A percentile compares a stretch with the other conserved stretches of the same genome.
Conservation (phyloP, 73 alveolate genomes). For the Stentor coeruleus region DNA sequence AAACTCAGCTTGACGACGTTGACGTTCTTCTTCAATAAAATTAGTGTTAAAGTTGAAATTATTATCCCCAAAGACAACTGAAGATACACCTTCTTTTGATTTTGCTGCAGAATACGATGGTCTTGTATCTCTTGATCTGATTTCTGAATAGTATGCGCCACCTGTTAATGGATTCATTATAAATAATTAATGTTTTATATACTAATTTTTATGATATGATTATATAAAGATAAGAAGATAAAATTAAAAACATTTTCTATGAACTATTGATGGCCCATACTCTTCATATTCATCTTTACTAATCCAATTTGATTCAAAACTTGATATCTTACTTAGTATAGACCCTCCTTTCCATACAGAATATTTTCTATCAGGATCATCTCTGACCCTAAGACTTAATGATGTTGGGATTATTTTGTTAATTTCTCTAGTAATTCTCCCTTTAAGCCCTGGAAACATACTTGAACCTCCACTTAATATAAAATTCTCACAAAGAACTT, state of each 20-base stretch:
- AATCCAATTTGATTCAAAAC: constrained; percentile 78
- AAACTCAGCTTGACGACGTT: background rate
- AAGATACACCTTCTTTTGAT: background rate
- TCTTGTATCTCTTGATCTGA: background rate
- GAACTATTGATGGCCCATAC: constrained; percentile 57
- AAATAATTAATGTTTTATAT: too few species aligned
- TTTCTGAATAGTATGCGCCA: background rate
- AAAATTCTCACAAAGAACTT: constrained; percentile 65
- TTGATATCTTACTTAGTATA: constrained; percentile 64
- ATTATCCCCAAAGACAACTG: background rate
- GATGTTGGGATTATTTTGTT: constrained; percentile 25
- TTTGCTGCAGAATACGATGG: background rate
- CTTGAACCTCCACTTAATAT: constrained; percentile 81
- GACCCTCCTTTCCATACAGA: constrained; percentile 82
- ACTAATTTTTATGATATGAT: too few species aligned
- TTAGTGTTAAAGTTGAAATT: background rate
- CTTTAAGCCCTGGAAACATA: constrained; percentile 77
- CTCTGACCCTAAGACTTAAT: constrained; percentile 69
- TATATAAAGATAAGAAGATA: too few species aligned
- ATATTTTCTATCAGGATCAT: constrained; percentile 62
- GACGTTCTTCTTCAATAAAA: background rate
- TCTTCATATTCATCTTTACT: constrained; percentile 62
- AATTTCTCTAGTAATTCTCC: constrained; percentile 71
- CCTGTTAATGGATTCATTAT: background rate
- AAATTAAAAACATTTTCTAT: constrained; percentile 79